A percentile compares a stretch with the other conserved stretches of the same genome.
Evolutionary conservation across 2,329 filamentous ascomycete genomes (phyloP).

Genomic region (Fusarium liriodendri): DNA sequence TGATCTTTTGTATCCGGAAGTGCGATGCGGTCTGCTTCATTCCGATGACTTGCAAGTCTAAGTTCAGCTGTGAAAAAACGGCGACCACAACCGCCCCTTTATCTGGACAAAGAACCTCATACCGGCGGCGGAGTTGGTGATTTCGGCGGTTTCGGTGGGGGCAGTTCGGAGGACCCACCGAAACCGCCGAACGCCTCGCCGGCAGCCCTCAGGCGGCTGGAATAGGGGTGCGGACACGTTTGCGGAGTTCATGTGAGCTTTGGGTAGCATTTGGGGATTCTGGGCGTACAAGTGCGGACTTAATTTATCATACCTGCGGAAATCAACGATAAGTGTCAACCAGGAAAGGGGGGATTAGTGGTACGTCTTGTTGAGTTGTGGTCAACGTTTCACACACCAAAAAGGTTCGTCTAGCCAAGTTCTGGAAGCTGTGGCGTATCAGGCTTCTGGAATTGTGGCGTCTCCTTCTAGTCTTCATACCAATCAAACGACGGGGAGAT

Average conservation of each 20-base stretch:
- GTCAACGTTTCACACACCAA: not conserved
- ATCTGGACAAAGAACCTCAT: constrained; percentile 2
- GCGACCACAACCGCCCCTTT: constrained; percentile 10
- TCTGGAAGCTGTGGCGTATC: not conserved
- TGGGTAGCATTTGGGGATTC: not conserved
- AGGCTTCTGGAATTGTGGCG: not conserved
- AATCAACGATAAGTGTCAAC: not conserved
- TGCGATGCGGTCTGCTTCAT: not conserved
- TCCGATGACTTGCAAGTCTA: not conserved
- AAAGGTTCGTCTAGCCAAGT: not conserved
- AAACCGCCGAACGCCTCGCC: constrained; percentile 43
- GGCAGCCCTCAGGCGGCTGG: not conserved
- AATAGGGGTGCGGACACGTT: not conserved
- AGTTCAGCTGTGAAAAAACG: not conserved
- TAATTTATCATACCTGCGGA: not conserved
- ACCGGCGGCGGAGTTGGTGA: constrained; percentile 27
- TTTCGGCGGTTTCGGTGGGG: constrained; percentile 34
- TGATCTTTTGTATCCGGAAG: fast-evolving
- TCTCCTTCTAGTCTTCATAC: not conserved
- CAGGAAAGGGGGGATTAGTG: not conserved
- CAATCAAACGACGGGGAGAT: not conserved
- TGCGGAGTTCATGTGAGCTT: not conserved
- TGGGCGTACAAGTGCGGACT: not conserved
- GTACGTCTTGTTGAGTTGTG: not conserved
- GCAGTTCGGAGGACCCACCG: constrained; percentile 29